A percentile compares a stretch with the other conserved stretches of the same genome.
Evolutionary conservation across 805 yeast genomes (phyloP).

Genomic region (Zygotorulaspora danielsina): DNA sequence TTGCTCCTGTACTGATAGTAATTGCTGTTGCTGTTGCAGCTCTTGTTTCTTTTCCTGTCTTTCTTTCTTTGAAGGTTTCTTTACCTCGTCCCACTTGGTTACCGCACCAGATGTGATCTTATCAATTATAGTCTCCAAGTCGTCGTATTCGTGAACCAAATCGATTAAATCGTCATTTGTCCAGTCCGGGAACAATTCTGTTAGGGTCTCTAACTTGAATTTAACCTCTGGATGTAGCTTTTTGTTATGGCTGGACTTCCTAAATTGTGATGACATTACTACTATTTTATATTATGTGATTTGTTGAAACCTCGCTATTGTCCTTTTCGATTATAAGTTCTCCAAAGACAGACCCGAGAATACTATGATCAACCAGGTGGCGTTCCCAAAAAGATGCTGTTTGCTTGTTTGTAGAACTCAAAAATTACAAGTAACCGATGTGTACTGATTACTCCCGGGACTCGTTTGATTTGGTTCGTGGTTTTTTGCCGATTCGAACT

Average conservation of each 20-base stretch:
- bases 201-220: conserved; percentile 50
- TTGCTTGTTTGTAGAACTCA: background rate
- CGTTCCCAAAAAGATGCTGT: background rate
- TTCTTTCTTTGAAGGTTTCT: conserved; percentile 58
- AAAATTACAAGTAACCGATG: conserved; percentile 1
- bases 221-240: conserved; percentile 35
- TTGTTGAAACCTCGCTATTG: background rate
- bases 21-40: conserved; percentile 22
- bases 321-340: background rate
- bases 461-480: background rate
- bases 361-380: conserved; percentile 2
- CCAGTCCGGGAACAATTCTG: conserved; percentile 95
- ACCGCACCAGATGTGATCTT: conserved; percentile 88
- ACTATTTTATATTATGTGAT: conserved; percentile 11
- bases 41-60: conserved; percentile 36
- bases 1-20: conserved; percentile 17
- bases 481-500: background rate
- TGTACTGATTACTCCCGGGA: background rate
- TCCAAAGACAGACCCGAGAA: background rate
- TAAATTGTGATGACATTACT: conserved; percentile 23
- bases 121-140: conserved; percentile 75
- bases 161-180: conserved; percentile 73
- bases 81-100: conserved; percentile 90
- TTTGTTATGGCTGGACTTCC: conserved; percentile 24
- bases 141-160: conserved; percentile 71